phyloP scores from a whole-genome alignment of 2,329 filamentous ascomycete genomes.

The Microascus cirrosus region DNA sequence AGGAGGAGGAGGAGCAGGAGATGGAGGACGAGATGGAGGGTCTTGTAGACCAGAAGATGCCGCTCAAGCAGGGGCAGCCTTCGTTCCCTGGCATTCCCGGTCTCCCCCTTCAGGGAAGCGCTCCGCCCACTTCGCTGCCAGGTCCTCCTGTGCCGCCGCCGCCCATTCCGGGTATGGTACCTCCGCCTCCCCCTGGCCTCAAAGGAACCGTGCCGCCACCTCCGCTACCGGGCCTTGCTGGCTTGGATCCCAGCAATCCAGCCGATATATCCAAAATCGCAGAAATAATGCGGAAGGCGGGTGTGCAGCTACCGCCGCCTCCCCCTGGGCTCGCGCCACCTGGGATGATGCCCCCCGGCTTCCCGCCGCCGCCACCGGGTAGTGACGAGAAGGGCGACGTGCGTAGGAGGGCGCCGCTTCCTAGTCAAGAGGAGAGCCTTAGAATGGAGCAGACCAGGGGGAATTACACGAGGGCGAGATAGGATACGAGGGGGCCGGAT shows the following conservation, averaged over 20 bases:
- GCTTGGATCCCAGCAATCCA: constrained; percentile 47
- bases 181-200: constrained; percentile 40
- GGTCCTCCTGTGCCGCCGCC: constrained; percentile 9
- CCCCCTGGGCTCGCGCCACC: constrained; percentile 36
- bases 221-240: constrained; percentile 37
- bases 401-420: constrained; percentile 55
- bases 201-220: constrained; percentile 33
- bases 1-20: constrained; percentile 90
- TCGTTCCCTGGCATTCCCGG: constrained; percentile 50
- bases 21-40: constrained; percentile 88
- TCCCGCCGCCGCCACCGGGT: constrained; percentile 22
- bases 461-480: constrained; percentile 45
- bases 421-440: constrained; percentile 75
- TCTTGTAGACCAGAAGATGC: constrained; percentile 82
- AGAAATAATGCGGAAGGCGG: constrained; percentile 55
- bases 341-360: constrained; percentile 24
- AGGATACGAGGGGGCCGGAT: constrained; percentile 9
- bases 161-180: constrained; percentile 38
- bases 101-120: constrained; percentile 28
- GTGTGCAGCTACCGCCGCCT: constrained; percentile 46
- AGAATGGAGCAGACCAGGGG: constrained; percentile 62
- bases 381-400: constrained; percentile 19
- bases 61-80: constrained; percentile 40
- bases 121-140: background rate
- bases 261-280: constrained; percentile 50